These are phyloP conservation scores for Cercospora zeina DNA, from an alignment of 2,329 filamentous ascomycete species.

Conservation along the genomic window DNA sequence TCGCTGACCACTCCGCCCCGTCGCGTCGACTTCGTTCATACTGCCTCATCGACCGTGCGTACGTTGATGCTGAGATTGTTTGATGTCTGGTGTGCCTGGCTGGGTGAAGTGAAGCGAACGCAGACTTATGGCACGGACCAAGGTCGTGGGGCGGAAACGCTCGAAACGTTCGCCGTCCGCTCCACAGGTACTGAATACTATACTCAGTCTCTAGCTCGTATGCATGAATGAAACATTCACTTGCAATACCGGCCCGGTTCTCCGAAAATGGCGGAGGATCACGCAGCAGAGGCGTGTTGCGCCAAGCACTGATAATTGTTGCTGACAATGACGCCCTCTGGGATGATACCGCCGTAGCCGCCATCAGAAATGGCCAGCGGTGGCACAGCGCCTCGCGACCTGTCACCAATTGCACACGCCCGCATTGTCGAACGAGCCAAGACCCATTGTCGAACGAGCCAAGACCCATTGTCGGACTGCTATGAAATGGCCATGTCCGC, in stretches of 20 bases:
- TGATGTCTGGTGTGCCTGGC: background rate
- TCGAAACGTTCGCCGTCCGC: conserved; percentile 1
- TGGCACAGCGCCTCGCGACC: background rate
- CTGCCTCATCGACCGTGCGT: conserved; percentile 1
- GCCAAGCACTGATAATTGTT: background rate
- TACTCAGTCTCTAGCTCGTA: background rate
- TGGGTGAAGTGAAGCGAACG: background rate
- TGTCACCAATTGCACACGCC: background rate
- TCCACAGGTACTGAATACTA: background rate
- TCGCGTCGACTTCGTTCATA: conserved; percentile 68
- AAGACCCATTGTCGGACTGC: background rate
- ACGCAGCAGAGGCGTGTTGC: background rate
- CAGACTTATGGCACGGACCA: background rate
- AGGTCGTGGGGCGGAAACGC: conserved; percentile 3
- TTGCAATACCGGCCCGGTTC: too few relatives aligned
- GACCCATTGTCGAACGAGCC: background rate
- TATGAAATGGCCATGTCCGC: background rate
- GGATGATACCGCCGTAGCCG: background rate
- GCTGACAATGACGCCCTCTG: background rate
- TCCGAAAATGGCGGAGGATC: background rate
- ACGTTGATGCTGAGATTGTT: background rate
- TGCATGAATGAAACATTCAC: background rate
- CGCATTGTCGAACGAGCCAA: background rate
- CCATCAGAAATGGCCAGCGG: background rate
- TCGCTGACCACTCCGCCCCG: conserved; percentile 44